Conservation (phyloP, 768 basidiomycete genomes). For the Tylopilus cervinicoccineus region DNA sequence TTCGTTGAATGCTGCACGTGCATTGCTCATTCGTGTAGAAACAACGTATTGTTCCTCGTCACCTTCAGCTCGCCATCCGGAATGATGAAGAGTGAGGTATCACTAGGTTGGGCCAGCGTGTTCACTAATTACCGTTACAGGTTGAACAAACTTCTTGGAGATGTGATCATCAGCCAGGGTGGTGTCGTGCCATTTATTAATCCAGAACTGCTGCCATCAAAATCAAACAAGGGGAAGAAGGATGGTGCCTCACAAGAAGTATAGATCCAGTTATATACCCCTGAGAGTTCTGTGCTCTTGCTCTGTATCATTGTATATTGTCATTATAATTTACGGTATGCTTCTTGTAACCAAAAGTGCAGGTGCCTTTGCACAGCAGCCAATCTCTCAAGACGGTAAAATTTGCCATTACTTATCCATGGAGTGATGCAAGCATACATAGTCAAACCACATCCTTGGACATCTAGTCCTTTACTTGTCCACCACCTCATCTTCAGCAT, state of each 20-base stretch:
- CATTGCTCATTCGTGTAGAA: constrained; percentile 34
- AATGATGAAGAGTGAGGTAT: constrained; percentile 65
- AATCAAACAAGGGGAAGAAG: constrained; percentile 45
- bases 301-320: constrained; percentile 24
- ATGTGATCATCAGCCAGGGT: constrained; percentile 72
- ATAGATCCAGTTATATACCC: constrained; percentile 23
- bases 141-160: constrained; percentile 52
- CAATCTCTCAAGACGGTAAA: too few relatives aligned
- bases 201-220: constrained; percentile 43
- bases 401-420: too few relatives aligned
- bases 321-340: constrained; percentile 30
- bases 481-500: constrained; percentile 74
- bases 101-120: neutral
- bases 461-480: constrained; percentile 19
- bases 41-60: constrained; percentile 76
- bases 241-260: constrained; percentile 49
- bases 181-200: constrained; percentile 71
- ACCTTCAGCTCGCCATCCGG: constrained; percentile 70
- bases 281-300: constrained; percentile 5
- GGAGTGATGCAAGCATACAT: neutral
- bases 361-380: neutral
- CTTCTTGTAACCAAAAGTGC: constrained; percentile 18
- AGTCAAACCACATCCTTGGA: neutral
- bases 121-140: constrained; percentile 23
- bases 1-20: neutral